Base-by-base conservation (phyloP, 495 filamentous ascomycete genomes). In the Penicillium canariense region DNA sequence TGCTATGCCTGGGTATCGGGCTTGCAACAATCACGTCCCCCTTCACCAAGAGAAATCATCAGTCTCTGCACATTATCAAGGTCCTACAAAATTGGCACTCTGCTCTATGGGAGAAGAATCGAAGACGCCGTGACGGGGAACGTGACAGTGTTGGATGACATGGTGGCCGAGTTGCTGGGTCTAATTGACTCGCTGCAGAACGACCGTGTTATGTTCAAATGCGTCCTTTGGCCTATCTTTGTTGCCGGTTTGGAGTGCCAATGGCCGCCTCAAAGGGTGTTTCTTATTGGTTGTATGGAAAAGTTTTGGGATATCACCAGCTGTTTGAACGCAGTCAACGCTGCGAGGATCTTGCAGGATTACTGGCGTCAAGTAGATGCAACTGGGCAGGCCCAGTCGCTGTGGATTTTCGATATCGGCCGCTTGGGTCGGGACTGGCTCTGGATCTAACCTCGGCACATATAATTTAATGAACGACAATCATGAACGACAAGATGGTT, bases 161-260 rank as follows among this genome's bases (percentile, higher is more conserved):
- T 80, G 10, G 63, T 77, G 4, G 56, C 53, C 0, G 77, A 82
- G 20, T 68, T 82, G 3, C 54, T 81, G 0, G 52, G 64, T 0
- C 56, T 78, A 39, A 67, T 84, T 20, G 65, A 71, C 10, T 64
- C 57, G 15, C 60, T 86, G 27, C 69, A 73, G n/a, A 61, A 73
- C 15, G 66, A 80, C 4, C 67, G 73, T 4, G 59, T 70, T 0
- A 55, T 79, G 14, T 76, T 83, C 60, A 86, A 85, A 47, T 83
- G 76, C 15, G 76, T 78, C 0, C 69, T 81, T 0, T 85, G 81
- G 82, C 80, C 82, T 0, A 78, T 82, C 1, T 82, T 83, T 39
- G 67, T 85, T 32, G 78, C 77, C 0, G 81, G 80, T 1, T 64
- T 83, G 4, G 81, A 84, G 44, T 74, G 68, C 51, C 58, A 55